These are phyloP conservation scores for Alternaria alternata DNA, from an alignment of 2,329 filamentous ascomycete genomes.

Conservation along the genomic window DNA sequence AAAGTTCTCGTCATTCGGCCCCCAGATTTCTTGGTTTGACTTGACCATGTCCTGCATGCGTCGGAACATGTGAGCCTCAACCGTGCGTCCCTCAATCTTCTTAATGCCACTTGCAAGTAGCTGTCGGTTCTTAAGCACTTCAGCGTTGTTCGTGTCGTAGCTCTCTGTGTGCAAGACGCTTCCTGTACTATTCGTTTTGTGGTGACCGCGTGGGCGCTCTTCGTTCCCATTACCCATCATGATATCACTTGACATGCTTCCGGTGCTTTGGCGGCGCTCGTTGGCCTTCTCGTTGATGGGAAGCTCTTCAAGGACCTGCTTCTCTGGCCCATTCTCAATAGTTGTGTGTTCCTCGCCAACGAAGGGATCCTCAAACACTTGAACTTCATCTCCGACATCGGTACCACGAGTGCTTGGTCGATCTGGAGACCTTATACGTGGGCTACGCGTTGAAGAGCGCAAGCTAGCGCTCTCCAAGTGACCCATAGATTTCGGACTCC, in stretches of 20 bases:
- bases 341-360: constrained; percentile 47
- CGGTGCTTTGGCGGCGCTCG: constrained; percentile 44
- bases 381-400: constrained; percentile 54
- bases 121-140: constrained; percentile 58
- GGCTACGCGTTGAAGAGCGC: constrained; percentile 39
- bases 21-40: constrained; percentile 68
- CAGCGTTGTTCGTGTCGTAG: constrained; percentile 46
- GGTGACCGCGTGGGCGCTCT: constrained; percentile 41
- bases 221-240: constrained; percentile 40
- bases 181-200: constrained; percentile 50
- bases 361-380: constrained; percentile 64
- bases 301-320: constrained; percentile 60
- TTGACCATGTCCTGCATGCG: constrained; percentile 78
- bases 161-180: constrained; percentile 45
- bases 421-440: constrained; percentile 44
- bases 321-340: constrained; percentile 45
- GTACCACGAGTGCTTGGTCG: constrained; percentile 43
- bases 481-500: constrained; percentile 43
- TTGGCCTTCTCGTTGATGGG: constrained; percentile 58
- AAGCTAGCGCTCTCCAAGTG: constrained; percentile 26
- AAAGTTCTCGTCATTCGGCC: constrained; percentile 74
- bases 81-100: constrained; percentile 72
- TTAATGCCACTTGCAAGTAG: constrained; percentile 77
- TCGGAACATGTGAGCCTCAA: constrained; percentile 84
- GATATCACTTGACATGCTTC: constrained; percentile 33